Conservation (phyloP, 2,329 filamentous ascomycete genomes). For the Sclerotinia borealis region DNA sequence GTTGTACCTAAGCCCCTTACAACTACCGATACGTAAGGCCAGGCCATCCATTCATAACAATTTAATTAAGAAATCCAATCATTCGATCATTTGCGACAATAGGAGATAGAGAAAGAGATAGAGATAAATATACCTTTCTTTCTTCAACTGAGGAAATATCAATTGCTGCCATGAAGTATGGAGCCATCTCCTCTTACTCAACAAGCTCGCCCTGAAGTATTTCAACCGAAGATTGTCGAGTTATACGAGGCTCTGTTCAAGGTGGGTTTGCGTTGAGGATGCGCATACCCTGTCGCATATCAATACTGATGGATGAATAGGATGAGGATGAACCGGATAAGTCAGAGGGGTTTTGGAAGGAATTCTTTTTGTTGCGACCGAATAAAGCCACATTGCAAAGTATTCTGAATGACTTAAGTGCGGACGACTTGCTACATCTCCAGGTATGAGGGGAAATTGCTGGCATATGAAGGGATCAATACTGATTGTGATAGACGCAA, state of each 20-base stretch:
- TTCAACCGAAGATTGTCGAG: constrained; percentile 89
- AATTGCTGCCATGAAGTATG: constrained; percentile 46
- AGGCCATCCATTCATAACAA: not conserved
- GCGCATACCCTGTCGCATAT: not conserved
- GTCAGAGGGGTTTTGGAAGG: constrained; percentile 88
- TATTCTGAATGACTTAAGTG: constrained; percentile 63
- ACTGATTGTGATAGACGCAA: constrained; percentile 25
- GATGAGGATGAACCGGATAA: constrained; percentile 63
- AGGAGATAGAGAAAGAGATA: too few relatives aligned
- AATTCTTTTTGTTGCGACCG: constrained; percentile 87
- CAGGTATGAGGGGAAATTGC: constrained; percentile 45
- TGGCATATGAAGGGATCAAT: constrained; percentile 8
- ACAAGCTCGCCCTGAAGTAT: constrained; percentile 81
- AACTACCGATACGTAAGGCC: not conserved
- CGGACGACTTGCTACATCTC: constrained; percentile 69
- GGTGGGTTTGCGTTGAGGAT: constrained; percentile 38
- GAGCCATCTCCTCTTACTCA: constrained; percentile 90
- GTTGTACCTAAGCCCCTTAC: too few relatives aligned
- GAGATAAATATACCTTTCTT: not conserved
- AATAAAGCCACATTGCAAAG: constrained; percentile 63
- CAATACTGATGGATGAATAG: constrained; percentile 35
- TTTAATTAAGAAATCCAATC: not conserved
- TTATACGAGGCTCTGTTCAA: constrained; percentile 83
- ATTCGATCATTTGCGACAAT: not conserved
- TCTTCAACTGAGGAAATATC: not conserved